A percentile compares a stretch with the other conserved stretches of the same genome.
Conservation (phyloP, 805 yeast species). For the Metschnikowia drakensbergensis region DNA sequence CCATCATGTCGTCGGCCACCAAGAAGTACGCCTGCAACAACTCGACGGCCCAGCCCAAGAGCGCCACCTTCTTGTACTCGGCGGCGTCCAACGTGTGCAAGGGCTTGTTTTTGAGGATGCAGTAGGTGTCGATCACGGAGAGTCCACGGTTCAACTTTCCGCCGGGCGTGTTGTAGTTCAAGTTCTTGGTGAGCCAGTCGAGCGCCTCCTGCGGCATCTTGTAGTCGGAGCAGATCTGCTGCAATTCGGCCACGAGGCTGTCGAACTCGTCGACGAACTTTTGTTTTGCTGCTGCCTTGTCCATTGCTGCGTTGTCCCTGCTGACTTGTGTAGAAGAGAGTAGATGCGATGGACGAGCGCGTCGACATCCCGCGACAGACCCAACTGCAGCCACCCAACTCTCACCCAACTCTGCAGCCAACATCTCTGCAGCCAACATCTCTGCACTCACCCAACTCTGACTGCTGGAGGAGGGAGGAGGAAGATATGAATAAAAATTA, state of each 20-base stretch:
- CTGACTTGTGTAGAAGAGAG: slow-evolving; percentile 2
- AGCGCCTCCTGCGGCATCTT: slow-evolving; percentile 85
- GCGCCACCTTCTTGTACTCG: slow-evolving; percentile 80
- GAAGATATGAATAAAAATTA: no score
- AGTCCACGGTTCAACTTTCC: slow-evolving; percentile 96
- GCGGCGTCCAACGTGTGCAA: slow-evolving; percentile 51
- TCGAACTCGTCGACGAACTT: slow-evolving; percentile 71
- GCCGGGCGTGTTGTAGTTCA: slow-evolving; percentile 89
- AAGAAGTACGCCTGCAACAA: slow-evolving; percentile 92
- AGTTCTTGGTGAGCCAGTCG: slow-evolving; percentile 71
- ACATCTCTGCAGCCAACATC: no score
- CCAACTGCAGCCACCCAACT: no score
- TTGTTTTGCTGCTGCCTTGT: slow-evolving; percentile 41
- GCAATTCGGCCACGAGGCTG: slow-evolving; percentile 69
- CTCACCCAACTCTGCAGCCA: no score
- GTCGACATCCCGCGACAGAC: neutral
- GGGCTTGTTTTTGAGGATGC: slow-evolving; percentile 63
- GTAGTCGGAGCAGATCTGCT: slow-evolving; percentile 55
- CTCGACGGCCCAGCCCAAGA: slow-evolving; percentile 95
- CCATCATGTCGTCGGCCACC: slow-evolving; percentile 99
- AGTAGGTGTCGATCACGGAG: slow-evolving; percentile 91
- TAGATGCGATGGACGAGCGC: neutral
- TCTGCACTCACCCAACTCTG: no score
- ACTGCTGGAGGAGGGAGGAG: no score
- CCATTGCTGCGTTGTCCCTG: slow-evolving; percentile 13